Evolutionary conservation across 164 flowering plant genomes (phyloP).

Genomic region (Vitis rupestris): DNA sequence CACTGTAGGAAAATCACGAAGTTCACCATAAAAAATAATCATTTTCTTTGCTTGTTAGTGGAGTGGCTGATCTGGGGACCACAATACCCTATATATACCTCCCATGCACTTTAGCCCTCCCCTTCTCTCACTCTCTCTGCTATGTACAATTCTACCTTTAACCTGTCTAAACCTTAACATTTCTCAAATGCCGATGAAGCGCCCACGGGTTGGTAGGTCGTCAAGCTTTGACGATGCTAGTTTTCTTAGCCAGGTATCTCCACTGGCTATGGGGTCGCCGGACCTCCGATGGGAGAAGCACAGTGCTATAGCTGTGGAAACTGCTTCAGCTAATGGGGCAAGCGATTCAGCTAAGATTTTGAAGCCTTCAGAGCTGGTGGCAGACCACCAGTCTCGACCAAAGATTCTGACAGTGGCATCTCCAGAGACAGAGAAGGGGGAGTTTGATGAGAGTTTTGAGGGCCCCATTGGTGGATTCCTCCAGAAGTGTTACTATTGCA

Average conservation of each 20-base stretch:
- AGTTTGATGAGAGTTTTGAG: neutral
- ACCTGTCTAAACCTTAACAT: neutral
- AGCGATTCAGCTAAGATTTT: neutral
- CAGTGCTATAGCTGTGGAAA: no score
- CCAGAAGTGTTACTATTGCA: conserved; percentile 19
- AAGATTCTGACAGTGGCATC: conserved; percentile 13
- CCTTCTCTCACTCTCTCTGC: neutral
- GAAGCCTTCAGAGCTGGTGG: neutral
- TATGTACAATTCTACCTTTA: neutral
- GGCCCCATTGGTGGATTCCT: conserved; percentile 11
- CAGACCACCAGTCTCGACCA: neutral
- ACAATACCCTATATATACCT: conserved; percentile 7
- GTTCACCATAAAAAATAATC: no score
- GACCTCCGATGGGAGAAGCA: neutral
- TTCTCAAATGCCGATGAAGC: conserved; percentile 5
- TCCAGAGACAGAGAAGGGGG: conserved; percentile 5
- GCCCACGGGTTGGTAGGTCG: conserved; percentile 3
- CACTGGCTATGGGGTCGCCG: neutral
- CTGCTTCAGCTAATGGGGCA: neutral
- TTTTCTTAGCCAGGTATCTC: neutral
- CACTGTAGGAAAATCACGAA: no score
- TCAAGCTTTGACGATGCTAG: conserved; percentile 5
- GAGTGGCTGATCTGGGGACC: conserved; percentile 1
- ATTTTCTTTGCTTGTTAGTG: no score
- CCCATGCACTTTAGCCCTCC: neutral